A percentile compares a stretch with the other conserved stretches of the same genome.
Conservation (phyloP, 2,329 filamentous ascomycete species). For the Dactylellina leptospora region DNA sequence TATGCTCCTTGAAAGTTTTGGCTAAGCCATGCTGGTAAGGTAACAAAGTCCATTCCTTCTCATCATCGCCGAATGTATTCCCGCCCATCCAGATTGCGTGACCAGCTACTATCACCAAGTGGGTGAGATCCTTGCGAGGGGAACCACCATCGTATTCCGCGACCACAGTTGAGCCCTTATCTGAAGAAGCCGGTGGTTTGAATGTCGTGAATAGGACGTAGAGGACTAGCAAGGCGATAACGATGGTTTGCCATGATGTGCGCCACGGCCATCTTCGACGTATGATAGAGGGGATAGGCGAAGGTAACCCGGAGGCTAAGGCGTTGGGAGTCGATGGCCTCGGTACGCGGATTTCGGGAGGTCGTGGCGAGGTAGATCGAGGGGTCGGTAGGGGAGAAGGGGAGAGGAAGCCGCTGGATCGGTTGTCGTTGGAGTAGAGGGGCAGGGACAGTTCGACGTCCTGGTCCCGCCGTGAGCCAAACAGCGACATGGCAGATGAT, state of each 20-base stretch:
- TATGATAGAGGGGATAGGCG: slow-evolving; percentile 16
- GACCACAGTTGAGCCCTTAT: not conserved
- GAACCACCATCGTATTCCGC: slow-evolving; percentile 47
- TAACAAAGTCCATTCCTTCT: slow-evolving; percentile 55
- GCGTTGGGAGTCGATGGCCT: slow-evolving; percentile 23
- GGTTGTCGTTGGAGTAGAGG: slow-evolving; percentile 41
- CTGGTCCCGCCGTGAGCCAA: slow-evolving; percentile 33
- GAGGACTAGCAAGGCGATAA: slow-evolving; percentile 20
- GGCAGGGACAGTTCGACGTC: slow-evolving; percentile 47
- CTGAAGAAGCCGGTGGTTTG: not conserved
- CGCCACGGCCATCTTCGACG: slow-evolving; percentile 28
- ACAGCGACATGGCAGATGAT: slow-evolving; percentile 28
- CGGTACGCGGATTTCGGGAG: slow-evolving; percentile 23
- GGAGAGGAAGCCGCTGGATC: slow-evolving; percentile 44
- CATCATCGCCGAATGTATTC: slow-evolving; percentile 51
- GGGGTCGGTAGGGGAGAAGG: slow-evolving; percentile 31
- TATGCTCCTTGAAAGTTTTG: slow-evolving; percentile 79
- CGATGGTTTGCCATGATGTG: slow-evolving; percentile 30
- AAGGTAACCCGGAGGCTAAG: not conserved
- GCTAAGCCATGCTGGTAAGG: slow-evolving; percentile 74
- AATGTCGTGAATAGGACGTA: slow-evolving; percentile 22
- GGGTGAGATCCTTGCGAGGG: slow-evolving; percentile 43
- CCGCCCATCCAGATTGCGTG: slow-evolving; percentile 57
- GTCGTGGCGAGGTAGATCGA: slow-evolving; percentile 38
- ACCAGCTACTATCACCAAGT: slow-evolving; percentile 56